phyloP scores from a whole-genome alignment of 257 asterid species.

The Petrea volubilis region DNA sequence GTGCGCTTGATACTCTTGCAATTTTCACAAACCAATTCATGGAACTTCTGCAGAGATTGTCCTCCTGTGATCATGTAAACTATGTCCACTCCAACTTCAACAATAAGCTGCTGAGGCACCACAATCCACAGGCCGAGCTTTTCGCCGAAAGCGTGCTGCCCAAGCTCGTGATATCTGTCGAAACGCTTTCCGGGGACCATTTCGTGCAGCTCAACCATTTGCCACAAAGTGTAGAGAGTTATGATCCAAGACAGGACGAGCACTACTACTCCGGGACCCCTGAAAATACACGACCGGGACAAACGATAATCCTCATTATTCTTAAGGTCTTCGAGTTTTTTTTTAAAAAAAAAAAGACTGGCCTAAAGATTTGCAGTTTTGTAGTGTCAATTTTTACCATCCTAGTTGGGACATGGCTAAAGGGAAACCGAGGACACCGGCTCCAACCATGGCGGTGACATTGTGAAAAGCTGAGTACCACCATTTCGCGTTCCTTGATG shows the following conservation, averaged over 20 bases:
- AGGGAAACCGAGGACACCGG: slow-evolving; percentile 3
- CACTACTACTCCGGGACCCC: slow-evolving; percentile 44
- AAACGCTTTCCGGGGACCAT: slow-evolving; percentile 42
- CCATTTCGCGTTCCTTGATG: slow-evolving; percentile 19
- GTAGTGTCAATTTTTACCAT: slow-evolving; percentile 20
- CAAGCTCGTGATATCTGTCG: slow-evolving; percentile 49
- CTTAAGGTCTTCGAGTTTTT: background rate
- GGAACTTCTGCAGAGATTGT: slow-evolving; percentile 34
- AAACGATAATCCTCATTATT: background rate
- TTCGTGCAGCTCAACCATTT: slow-evolving; percentile 52
- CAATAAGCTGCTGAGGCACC: slow-evolving; percentile 47
- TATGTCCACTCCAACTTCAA: slow-evolving; percentile 39
- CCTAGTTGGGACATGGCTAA: slow-evolving; percentile 24
- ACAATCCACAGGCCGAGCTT: slow-evolving; percentile 54
- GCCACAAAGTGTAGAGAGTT: slow-evolving; percentile 49
- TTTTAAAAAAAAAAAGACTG: too few species aligned
- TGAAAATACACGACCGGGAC: background rate
- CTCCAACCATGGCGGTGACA: slow-evolving; percentile 14
- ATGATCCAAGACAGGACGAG: slow-evolving; percentile 40
- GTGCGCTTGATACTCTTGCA: slow-evolving; percentile 19
- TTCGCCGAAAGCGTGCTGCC: slow-evolving; percentile 53
- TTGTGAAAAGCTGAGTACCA: too few species aligned
- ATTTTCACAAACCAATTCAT: slow-evolving; percentile 26
- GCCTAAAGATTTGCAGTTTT: too few species aligned
- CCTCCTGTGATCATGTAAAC: slow-evolving; percentile 54